Percentiles rank a stretch among this genome's conserved stretches.
Evolutionary conservation across 179 eudicot genomes (phyloP).

Genomic region (Heliamphora ciliata): DNA sequence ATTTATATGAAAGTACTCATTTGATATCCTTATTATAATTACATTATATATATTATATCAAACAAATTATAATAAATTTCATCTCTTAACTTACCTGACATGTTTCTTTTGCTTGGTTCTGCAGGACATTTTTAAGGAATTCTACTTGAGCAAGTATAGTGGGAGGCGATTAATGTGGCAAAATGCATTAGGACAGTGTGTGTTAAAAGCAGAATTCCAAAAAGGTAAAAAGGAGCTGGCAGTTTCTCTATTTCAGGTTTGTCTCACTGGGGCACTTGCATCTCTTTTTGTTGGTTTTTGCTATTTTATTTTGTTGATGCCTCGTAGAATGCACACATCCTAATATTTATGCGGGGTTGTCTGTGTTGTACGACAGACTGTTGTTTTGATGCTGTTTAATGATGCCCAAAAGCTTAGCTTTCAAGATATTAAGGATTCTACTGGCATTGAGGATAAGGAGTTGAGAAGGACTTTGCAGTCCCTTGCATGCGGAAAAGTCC

Average conservation of each 20-base stretch:
- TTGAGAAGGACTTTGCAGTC: slow-evolving; percentile 88
- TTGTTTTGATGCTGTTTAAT: slow-evolving; percentile 90
- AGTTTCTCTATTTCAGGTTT: slow-evolving; percentile 95
- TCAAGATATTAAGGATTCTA: slow-evolving; percentile 90
- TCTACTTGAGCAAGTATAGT: slow-evolving; percentile 87
- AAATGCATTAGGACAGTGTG: slow-evolving; percentile 93
- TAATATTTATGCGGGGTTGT: not conserved
- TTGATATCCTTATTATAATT: too few species aligned
- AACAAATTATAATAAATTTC: too few species aligned
- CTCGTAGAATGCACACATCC: not conserved
- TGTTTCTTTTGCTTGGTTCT: slow-evolving; percentile 18
- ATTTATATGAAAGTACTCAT: not conserved
- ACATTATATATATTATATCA: too few species aligned
- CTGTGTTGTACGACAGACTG: slow-evolving; percentile 46
- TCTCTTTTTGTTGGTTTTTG: not conserved
- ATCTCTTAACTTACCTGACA: not conserved
- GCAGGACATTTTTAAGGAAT: slow-evolving; percentile 95
- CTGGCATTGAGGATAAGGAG: slow-evolving; percentile 93
- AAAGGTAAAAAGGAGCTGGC: slow-evolving; percentile 97
- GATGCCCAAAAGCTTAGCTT: slow-evolving; percentile 87
- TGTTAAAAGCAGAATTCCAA: slow-evolving; percentile 75
- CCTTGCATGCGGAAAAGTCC: slow-evolving; percentile 96
- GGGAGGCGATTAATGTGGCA: slow-evolving; percentile 99
- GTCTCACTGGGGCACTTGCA: slow-evolving; percentile 20
- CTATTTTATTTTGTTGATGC: not conserved